These are phyloP conservation scores for Phaeosphaeria sp. DNA, from an alignment of 2,329 filamentous ascomycete species.

Conservation along the genomic window DNA sequence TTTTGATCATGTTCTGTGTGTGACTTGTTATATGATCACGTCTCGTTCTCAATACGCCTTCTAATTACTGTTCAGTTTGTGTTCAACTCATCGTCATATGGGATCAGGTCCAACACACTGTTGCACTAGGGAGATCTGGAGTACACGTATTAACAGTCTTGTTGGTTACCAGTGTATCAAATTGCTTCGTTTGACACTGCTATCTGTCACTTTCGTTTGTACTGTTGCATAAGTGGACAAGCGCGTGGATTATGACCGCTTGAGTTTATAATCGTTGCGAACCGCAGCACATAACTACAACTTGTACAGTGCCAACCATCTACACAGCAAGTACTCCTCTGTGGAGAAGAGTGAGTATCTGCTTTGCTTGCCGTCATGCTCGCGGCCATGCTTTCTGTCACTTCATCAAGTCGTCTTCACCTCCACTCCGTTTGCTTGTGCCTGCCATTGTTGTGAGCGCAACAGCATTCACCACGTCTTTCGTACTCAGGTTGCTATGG, in stretches of 20 bases:
- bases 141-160: not conserved
- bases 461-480: not conserved
- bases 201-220: not conserved
- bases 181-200: not conserved
- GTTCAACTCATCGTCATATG: not conserved
- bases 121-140: not conserved
- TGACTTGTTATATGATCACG: too few relatives aligned
- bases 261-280: not conserved
- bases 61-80: too few relatives aligned
- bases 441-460: not conserved
- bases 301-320: not conserved
- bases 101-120: not conserved
- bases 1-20: not conserved
- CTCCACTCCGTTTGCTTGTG: not conserved
- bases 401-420: not conserved
- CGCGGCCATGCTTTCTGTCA: not conserved
- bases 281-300: not conserved
- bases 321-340: not conserved
- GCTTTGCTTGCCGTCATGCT: not conserved
- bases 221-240: not conserved
- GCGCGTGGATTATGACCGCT: not conserved
- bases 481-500: not conserved
- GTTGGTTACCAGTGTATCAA: not conserved
- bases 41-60: too few relatives aligned
- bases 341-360: not conserved